Conservation (phyloP, 2,329 filamentous ascomycete species). For the Fusarium veterinarium region DNA sequence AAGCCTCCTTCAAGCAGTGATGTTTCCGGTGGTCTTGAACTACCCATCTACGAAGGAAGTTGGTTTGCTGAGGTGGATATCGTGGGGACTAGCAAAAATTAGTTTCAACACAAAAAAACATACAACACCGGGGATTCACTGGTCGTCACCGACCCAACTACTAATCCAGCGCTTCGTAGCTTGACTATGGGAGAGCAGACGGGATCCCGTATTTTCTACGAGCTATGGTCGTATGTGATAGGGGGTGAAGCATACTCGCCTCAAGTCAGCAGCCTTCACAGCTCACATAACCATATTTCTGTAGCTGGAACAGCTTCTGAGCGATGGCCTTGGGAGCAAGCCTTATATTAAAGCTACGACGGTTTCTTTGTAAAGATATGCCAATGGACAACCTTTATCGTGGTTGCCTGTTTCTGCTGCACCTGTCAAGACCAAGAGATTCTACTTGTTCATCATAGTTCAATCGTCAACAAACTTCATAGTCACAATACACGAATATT, state of each 20-base stretch:
- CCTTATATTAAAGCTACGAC: neutral
- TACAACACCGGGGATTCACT: slow-evolving; percentile 16
- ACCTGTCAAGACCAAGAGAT: neutral
- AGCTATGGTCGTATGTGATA: slow-evolving; percentile 2
- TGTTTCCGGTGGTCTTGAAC: slow-evolving; percentile 60
- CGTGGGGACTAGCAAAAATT: neutral
- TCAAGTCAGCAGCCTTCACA: neutral
- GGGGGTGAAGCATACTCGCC: fast-evolving
- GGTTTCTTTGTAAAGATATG: no score
- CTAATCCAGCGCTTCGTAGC: slow-evolving; percentile 7
- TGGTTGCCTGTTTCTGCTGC: neutral
- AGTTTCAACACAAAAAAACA: neutral
- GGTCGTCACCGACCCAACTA: slow-evolving; percentile 12
- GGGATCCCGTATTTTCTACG: slow-evolving; percentile 9
- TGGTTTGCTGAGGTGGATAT: neutral
- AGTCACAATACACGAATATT: neutral
- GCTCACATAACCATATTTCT: no score
- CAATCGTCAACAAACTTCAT: neutral
- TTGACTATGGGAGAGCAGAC: slow-evolving; percentile 14
- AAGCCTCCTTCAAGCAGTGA: slow-evolving; percentile 54
- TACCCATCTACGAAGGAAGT: no score
- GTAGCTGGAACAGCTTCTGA: neutral
- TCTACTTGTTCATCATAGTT: neutral
- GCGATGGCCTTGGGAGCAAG: fast-evolving
- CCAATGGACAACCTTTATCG: neutral